Evolutionary conservation across 768 basidiomycete genomes (phyloP), one percentile per base, ranked within the genome.

Genomic region (Hericium coralloides): DNA sequence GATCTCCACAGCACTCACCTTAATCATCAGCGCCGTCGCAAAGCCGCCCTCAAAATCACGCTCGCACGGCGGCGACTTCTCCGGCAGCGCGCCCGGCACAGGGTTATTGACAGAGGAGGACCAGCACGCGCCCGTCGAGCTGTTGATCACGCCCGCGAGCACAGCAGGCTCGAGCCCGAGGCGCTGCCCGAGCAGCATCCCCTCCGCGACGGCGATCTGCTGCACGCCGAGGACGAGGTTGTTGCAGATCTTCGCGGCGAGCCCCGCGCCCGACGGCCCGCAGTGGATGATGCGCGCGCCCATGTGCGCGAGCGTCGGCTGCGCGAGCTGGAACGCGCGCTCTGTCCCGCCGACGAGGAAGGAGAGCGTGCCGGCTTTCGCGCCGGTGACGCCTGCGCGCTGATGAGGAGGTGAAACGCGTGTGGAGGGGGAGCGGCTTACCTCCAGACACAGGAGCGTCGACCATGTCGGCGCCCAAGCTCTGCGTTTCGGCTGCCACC

Each of bases 381-480:
- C 95, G 31, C 92, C 95, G 14, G 87, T 75, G 10, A 92, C 90
- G 37, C 92, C 88, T 91, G 59, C 7, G 12, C 12, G 31, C 41
- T 22, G 18, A 12, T 52, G 49, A 2, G 36, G 31, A 8, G 50
- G 20, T 23, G 37, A 20, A 12, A 49, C 26, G 53, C 38, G 59
- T 7, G 12, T 26, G 14, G 25, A 38, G 52, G 5, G 26, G 49
- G 15, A 52, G 38, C 41, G 10, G 70, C 82, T 55, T 67, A 88
- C 92, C 94, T 56, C 95, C 95, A 50, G 92, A 94, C 1, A 98
- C 94, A 2, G 95, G 95, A 5, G 95, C 93, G 67, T 98, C 95
- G 20, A 97, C 77, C 83, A 97, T 92, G 41, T 71, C 71, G 7
- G 85, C 90, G 23, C 87, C 85, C 25, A 76, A 71, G 14, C 65